Conservation (phyloP, 2,329 filamentous ascomycete genomes). For the Ceratocystis eucalypticola region DNA sequence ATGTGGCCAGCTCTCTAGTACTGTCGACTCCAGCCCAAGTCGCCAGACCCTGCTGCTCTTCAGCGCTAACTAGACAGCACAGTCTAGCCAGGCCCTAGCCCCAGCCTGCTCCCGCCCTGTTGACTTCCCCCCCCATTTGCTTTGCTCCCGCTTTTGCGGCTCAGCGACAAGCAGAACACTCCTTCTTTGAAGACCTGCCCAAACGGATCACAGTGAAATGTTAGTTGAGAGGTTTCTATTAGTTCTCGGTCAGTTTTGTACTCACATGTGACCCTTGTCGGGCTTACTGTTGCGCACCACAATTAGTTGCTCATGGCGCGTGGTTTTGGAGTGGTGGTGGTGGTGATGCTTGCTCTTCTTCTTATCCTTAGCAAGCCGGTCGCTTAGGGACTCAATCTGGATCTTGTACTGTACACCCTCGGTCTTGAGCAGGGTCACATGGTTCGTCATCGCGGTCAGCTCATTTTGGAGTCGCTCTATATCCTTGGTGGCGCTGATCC, state of each 20-base stretch:
- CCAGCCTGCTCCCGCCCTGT: background rate
- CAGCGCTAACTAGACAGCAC: background rate
- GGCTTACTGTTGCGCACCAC: constrained; percentile 12
- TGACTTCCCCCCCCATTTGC: background rate
- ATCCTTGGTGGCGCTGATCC: constrained; percentile 11
- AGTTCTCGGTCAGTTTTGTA: constrained; percentile 12
- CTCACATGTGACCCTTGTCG: constrained; percentile 16
- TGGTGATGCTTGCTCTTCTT: constrained; percentile 12
- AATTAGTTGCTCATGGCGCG: constrained; percentile 16
- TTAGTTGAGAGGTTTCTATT: background rate
- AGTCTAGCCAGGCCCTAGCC: background rate
- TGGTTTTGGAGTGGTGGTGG: constrained; percentile 8
- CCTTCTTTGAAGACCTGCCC: constrained; percentile 16
- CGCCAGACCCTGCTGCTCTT: too few relatives aligned
- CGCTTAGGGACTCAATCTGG: constrained; percentile 16
- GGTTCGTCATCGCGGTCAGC: constrained; percentile 12
- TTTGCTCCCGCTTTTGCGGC: background rate
- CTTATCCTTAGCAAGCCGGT: constrained; percentile 12
- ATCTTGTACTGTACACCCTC: constrained; percentile 18
- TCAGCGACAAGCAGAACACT: constrained; percentile 25
- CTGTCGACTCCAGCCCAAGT: too few relatives aligned
- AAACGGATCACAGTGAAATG: constrained; percentile 7
- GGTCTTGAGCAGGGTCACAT: constrained; percentile 10
- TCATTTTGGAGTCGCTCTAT: constrained; percentile 9
- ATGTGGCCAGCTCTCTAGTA: background rate